phyloP scores from a whole-genome alignment of 805 yeast genomes.

The Tetrapisispora namnaoensis region DNA sequence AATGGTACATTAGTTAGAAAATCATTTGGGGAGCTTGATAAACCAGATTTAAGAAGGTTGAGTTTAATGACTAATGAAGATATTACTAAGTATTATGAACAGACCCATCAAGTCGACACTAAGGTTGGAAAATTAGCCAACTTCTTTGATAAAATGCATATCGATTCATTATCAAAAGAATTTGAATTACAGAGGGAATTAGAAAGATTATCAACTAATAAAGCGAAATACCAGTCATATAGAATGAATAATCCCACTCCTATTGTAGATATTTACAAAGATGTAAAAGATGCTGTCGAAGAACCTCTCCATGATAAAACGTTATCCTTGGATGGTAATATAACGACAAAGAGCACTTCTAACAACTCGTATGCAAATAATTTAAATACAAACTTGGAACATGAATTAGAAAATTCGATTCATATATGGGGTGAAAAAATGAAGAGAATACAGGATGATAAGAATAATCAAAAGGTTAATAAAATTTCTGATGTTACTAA shows the following conservation, averaged over 20 bases:
- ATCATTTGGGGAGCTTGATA: background rate
- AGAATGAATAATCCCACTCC: slow-evolving; percentile 74
- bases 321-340: slow-evolving; percentile 3
- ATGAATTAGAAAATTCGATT: slow-evolving; percentile 25
- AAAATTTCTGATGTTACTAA: too few relatives aligned
- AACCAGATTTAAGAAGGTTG: slow-evolving; percentile 2
- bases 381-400: slow-evolving; percentile 19
- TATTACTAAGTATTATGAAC: background rate
- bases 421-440: slow-evolving; percentile 25
- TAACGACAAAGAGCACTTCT: background rate
- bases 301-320: slow-evolving; percentile 33
- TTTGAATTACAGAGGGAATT: slow-evolving; percentile 79
- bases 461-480: background rate
- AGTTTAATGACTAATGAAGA: background rate
- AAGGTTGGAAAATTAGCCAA: slow-evolving; percentile 58
- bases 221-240: slow-evolving; percentile 51
- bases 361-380: background rate
- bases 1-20: background rate
- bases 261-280: slow-evolving; percentile 80
- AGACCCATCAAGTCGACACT: slow-evolving; percentile 16
- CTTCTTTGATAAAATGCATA: slow-evolving; percentile 64
- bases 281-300: slow-evolving; percentile 80
- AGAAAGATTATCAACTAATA: slow-evolving; percentile 56
- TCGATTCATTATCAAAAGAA: slow-evolving; percentile 72
- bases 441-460: slow-evolving; percentile 14